Evolutionary conservation across 129 eudicot genomes (phyloP).

Genomic region (Erigeron canadensis): DNA sequence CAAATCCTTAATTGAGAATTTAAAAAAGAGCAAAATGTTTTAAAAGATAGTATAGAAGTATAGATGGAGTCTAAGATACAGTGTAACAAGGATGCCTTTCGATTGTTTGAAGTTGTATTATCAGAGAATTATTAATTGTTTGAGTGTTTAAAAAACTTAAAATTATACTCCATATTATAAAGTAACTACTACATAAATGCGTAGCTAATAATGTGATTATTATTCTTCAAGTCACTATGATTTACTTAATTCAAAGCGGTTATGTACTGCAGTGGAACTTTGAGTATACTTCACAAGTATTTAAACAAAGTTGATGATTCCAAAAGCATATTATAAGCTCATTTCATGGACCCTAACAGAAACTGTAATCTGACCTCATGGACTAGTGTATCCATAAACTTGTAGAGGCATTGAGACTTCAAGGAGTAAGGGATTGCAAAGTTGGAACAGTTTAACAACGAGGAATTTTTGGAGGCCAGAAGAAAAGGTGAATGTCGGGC

Average conservation of each 20-base stretch:
- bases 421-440: slow-evolving; percentile 64
- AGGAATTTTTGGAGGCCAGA: slow-evolving; percentile 91
- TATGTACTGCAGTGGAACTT: slow-evolving; percentile 87
- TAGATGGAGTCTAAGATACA: too few species aligned
- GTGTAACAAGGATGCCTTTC: too few species aligned
- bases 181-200: not conserved
- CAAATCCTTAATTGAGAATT: too few species aligned
- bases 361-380: slow-evolving; percentile 84
- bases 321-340: slow-evolving; percentile 37
- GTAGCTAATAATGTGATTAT: not conserved
- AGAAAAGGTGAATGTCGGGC: slow-evolving; percentile 84
- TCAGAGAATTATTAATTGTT: too few species aligned
- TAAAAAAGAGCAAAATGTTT: too few species aligned
- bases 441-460: slow-evolving; percentile 87
- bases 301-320: slow-evolving; percentile 30
- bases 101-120: too few species aligned
- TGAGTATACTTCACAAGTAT: slow-evolving; percentile 71
- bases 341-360: slow-evolving; percentile 61
- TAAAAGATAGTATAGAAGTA: too few species aligned
- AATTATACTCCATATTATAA: too few species aligned
- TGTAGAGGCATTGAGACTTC: slow-evolving; percentile 74
- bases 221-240: not conserved
- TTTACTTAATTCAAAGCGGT: slow-evolving; percentile 33
- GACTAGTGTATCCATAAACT: slow-evolving; percentile 62
- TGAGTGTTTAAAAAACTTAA: too few species aligned